A percentile compares a stretch with the other conserved stretches of the same genome.
These are phyloP conservation scores for Marasmius tenuissimus DNA, from an alignment of 1,284 basidiomycete species.

Conservation along the genomic window DNA sequence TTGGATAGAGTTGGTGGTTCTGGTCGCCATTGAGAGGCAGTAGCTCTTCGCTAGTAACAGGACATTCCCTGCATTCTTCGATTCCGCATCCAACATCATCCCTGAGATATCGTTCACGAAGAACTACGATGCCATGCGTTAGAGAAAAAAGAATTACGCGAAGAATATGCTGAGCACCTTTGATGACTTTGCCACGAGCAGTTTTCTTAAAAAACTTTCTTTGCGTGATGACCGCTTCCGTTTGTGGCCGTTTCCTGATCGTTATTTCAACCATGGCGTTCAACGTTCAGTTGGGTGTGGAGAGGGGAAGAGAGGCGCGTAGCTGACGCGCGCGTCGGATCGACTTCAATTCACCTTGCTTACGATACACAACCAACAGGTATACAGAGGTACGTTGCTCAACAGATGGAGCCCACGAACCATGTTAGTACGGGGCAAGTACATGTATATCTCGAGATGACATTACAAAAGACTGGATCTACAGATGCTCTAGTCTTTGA, in stretches of 20 bases:
- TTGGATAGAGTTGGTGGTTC: slow-evolving; percentile 51
- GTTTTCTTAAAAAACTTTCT: slow-evolving; percentile 96
- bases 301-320: not conserved
- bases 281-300: not conserved
- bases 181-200: slow-evolving; percentile 89
- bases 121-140: slow-evolving; percentile 44
- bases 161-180: slow-evolving; percentile 51
- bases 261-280: slow-evolving; percentile 63
- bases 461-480: too few species aligned
- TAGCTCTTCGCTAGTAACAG: slow-evolving; percentile 33
- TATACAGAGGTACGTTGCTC: too few species aligned
- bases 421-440: too few species aligned
- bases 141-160: not conserved
- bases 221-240: slow-evolving; percentile 77
- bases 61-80: slow-evolving; percentile 66
- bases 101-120: slow-evolving; percentile 94
- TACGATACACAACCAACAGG: too few species aligned
- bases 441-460: too few species aligned
- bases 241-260: slow-evolving; percentile 72
- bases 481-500: too few species aligned
- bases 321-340: not conserved
- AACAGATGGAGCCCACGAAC: too few species aligned
- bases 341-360: not conserved
- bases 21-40: slow-evolving; percentile 54
- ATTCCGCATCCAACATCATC: slow-evolving; percentile 94